phyloP scores from a whole-genome alignment of 495 filamentous ascomycete genomes.

The Penicillium angulare region DNA sequence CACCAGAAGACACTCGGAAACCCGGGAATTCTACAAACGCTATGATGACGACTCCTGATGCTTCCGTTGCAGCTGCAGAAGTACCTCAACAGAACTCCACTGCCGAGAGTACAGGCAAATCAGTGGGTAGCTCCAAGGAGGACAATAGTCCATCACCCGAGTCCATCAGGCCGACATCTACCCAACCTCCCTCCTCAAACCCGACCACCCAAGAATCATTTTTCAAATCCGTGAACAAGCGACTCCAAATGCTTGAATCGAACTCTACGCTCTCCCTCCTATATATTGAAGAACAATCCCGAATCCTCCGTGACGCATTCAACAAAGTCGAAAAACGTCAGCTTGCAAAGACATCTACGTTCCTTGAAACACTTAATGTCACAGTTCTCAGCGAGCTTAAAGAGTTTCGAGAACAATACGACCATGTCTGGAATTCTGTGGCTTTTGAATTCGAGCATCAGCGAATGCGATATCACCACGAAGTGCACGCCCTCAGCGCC shows the following conservation, averaged over 20 bases:
- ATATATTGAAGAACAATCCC: slow-evolving; percentile 96
- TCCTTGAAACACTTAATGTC: slow-evolving; percentile 78
- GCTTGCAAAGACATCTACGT: slow-evolving; percentile 73
- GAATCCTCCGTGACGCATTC: slow-evolving; percentile 87
- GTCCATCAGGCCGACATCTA: slow-evolving; percentile 49
- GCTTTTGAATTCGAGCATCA: slow-evolving; percentile 88
- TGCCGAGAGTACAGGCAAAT: slow-evolving; percentile 22
- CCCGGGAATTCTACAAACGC: slow-evolving; percentile 16
- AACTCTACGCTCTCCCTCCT: slow-evolving; percentile 91
- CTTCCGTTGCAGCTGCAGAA: slow-evolving; percentile 19
- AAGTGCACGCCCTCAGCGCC: slow-evolving; percentile 77
- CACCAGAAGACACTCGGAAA: slow-evolving; percentile 20
- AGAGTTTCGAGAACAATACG: slow-evolving; percentile 80
- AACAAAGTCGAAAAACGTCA: slow-evolving; percentile 87
- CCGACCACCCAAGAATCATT: slow-evolving; percentile 95
- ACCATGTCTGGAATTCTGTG: slow-evolving; percentile 93
- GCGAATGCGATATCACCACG: slow-evolving; percentile 72
- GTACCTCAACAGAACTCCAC: slow-evolving; percentile 23
- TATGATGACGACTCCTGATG: slow-evolving; percentile 15
- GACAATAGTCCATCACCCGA: slow-evolving; percentile 29
- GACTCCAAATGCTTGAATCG: slow-evolving; percentile 83
- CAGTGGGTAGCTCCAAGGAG: slow-evolving; percentile 25
- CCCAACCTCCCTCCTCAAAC: slow-evolving; percentile 57
- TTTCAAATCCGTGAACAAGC: slow-evolving; percentile 94
- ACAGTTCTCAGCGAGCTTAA: slow-evolving; percentile 85